These are phyloP conservation scores for Saccharomycodes ludwigii DNA, from an alignment of 805 yeast species.

Conservation along the genomic window DNA sequence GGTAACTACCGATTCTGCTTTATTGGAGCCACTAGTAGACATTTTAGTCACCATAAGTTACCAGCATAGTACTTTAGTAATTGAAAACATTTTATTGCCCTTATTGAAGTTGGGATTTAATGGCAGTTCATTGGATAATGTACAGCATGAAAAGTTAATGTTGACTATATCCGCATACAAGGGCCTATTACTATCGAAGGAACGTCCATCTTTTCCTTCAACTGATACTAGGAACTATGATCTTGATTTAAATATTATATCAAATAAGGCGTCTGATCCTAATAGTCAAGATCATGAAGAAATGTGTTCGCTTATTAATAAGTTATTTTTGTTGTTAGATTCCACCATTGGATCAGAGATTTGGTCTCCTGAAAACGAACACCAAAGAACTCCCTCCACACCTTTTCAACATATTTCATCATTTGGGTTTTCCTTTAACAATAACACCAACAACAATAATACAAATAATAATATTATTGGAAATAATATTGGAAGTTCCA, in stretches of 20 bases:
- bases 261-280: constrained; percentile 19
- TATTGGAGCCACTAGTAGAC: constrained; percentile 58
- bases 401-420: constrained; percentile 26
- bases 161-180: constrained; percentile 62
- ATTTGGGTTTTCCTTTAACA: constrained; percentile 29
- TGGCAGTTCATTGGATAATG: constrained; percentile 44
- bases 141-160: constrained; percentile 58
- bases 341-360: constrained; percentile 38
- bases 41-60: constrained; percentile 68
- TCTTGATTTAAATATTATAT: constrained; percentile 22
- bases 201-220: constrained; percentile 67
- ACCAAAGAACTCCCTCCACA: constrained; percentile 22
- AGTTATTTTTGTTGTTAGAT: constrained; percentile 49
- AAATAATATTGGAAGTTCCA: constrained; percentile 2
- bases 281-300: constrained; percentile 49
- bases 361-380: constrained; percentile 25
- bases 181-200: constrained; percentile 54
- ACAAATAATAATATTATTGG: constrained; percentile 15
- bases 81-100: constrained; percentile 69
- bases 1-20: constrained; percentile 50
- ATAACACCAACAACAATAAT: constrained; percentile 19
- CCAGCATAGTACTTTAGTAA: constrained; percentile 62
- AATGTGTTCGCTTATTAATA: constrained; percentile 45
- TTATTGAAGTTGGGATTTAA: constrained; percentile 50
- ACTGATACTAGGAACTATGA: constrained; percentile 22